Base-by-base conservation (phyloP, 306 rosid species). In the Cyamopsis tetragonoloba region DNA sequence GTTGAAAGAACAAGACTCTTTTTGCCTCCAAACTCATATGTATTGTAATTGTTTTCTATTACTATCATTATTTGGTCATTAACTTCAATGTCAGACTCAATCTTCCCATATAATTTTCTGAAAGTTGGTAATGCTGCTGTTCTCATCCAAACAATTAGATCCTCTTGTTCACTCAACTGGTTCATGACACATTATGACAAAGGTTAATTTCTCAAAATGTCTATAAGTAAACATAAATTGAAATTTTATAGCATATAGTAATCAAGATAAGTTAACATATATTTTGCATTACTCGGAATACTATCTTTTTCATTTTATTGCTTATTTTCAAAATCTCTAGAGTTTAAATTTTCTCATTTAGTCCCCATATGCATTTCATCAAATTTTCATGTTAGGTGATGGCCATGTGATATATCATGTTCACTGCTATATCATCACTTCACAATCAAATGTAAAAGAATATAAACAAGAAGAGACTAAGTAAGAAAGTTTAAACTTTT, bases 141-240 rank as follows among this genome's bases (percentile, higher is more conserved):
- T 66, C 96, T 61, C 98, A 92, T 92, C 98, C 98, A 92, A 64
- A 92, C 98, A 26, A 92, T 92, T 44, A 92, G 90, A 79, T 92
- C 98, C 72, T 75, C 91, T 83, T 92, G 98, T 66, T 85, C 70
- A 62, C 90, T 92, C 80, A 92, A 62, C 95, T 92, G 77, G 63
- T 56, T n/a, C 82, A 82, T 37, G 67, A 7, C 83, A 34, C 80
- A 68, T 69, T 27, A 60, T 71, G 19, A 70, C 32, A 57, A 65
- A 66, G 32, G 14, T 73, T 71, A 30, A 7, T 11, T 44, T 37
- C 70, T 44, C 19, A 18, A 30, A 48, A 71, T 54, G 23, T 43
- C 13, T 41, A 3, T 28, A 14, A 12, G 19, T 55, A 13, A 43
- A 56, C 46, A 55, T 35, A 23, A 12, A 35, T 58, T 39, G 8